Percentiles rank a stretch among this genome's conserved stretches.
These are phyloP conservation scores for Zizania palustris DNA, from an alignment of 202 grass and related monocot species.

Conservation along the genomic window DNA sequence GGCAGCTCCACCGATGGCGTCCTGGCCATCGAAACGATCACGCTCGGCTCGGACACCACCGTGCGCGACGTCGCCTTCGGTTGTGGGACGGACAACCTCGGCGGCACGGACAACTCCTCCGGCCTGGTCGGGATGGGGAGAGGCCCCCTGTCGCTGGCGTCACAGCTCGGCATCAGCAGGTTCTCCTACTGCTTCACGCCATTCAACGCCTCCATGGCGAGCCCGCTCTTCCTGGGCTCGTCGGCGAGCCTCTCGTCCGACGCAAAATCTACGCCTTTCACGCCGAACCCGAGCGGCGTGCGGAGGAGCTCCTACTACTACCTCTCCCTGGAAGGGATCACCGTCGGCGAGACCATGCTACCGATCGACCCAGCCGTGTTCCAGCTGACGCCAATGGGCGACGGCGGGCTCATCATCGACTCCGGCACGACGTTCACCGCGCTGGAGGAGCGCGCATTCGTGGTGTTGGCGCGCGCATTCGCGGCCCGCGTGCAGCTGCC, in stretches of 20 bases:
- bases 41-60: slow-evolving; percentile 29
- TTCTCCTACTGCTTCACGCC: slow-evolving; percentile 71
- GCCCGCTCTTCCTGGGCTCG: slow-evolving; percentile 46
- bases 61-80: slow-evolving; percentile 27
- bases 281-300: slow-evolving; percentile 30
- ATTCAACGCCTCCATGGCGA: slow-evolving; percentile 33
- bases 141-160: slow-evolving; percentile 52
- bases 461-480: slow-evolving; percentile 41
- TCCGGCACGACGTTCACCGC: slow-evolving; percentile 67
- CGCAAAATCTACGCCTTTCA: slow-evolving; percentile 54
- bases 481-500: slow-evolving; percentile 45
- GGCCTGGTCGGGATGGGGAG: slow-evolving; percentile 59
- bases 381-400: slow-evolving; percentile 47
- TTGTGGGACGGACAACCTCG: slow-evolving; percentile 54
- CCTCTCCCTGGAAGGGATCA: slow-evolving; percentile 69
- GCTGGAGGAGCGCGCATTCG: slow-evolving; percentile 61
- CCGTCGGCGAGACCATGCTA: slow-evolving; percentile 45
- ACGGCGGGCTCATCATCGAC: slow-evolving; percentile 70
- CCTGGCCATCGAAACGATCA: slow-evolving; percentile 49
- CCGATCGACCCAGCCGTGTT: slow-evolving; percentile 63
- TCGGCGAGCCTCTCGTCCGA: slow-evolving; percentile 17
- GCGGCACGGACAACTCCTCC: slow-evolving; percentile 44
- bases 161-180: slow-evolving; percentile 48
- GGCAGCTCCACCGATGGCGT: slow-evolving; percentile 47
- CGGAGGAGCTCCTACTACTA: slow-evolving; percentile 66